A percentile compares a stretch with the other conserved stretches of the same genome.
These are phyloP conservation scores for Clitocybe nebularis DNA, from an alignment of 1,284 basidiomycete species.

Conservation along the genomic window DNA sequence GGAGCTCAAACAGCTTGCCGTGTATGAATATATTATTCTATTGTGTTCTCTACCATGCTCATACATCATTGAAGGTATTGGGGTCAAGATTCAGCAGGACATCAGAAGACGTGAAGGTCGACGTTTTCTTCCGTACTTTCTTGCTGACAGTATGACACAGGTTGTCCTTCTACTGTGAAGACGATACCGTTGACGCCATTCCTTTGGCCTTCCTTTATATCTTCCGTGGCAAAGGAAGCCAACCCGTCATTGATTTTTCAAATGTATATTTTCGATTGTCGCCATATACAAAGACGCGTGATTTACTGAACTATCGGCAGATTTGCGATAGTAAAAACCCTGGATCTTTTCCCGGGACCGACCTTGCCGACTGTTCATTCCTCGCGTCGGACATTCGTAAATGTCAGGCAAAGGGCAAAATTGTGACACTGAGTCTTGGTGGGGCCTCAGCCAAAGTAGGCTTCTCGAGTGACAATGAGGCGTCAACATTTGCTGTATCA, in stretches of 20 bases:
- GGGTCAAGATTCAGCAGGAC: constrained; percentile 50
- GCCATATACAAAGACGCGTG: neutral
- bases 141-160: constrained; percentile 11
- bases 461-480: constrained; percentile 48
- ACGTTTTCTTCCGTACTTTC: constrained; percentile 28
- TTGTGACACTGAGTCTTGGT: constrained; percentile 57
- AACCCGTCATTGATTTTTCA: constrained; percentile 52
- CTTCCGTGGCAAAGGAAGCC: constrained; percentile 48
- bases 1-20: constrained; percentile 23
- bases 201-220: constrained; percentile 54
- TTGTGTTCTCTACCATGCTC: neutral
- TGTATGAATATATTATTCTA: constrained; percentile 16
- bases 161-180: constrained; percentile 26
- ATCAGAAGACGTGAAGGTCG: constrained; percentile 33
- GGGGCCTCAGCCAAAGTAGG: constrained; percentile 48
- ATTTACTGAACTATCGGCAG: constrained; percentile 21
- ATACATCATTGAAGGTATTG: constrained; percentile 23
- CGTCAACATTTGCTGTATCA: constrained; percentile 42
- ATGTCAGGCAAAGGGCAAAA: constrained; percentile 60
- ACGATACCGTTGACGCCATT: constrained; percentile 46
- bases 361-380: constrained; percentile 50
- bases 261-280: constrained; percentile 35
- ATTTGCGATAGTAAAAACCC: constrained; percentile 40
- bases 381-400: constrained; percentile 48
- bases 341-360: constrained; percentile 44